Base-by-base conservation (phyloP, 2,329 filamentous ascomycete genomes). In the Xylariaceae sp. region DNA sequence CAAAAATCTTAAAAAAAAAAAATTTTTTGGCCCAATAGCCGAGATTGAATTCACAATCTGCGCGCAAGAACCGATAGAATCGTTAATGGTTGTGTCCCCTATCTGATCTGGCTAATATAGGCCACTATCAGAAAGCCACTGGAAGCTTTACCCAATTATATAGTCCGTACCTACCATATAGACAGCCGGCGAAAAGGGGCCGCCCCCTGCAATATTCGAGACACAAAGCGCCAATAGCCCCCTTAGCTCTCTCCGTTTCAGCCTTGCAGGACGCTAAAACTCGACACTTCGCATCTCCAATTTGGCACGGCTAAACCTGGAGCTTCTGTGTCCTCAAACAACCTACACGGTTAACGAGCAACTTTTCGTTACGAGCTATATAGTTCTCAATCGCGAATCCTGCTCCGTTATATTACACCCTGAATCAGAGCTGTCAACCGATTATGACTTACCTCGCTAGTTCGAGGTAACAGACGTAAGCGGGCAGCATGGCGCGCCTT, bases 381-480 rank as follows among this genome's bases (percentile, higher is more conserved):
- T n/a, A n/a, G n/a, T n/a, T n/a, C n/a, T n/a, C 15, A 40, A 32
- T 35, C 16, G 23, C 7, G 18, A 26, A n/a, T 18, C 18, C 16
- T 26, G 10, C 23, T 43, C 26, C 7, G 21, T 36, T 40, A 8
- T 27, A 18, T 39, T 30, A 26, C n/a, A 24, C 24, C 33, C 24
- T 45, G 32, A 16, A 43, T 39, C 46, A 33, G 18, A 21, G 8
- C 21, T 2, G 18, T 27, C 46, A 32, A 26, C 39, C 4, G 60
- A 65, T 57, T 59, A 68, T 64, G 60, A 53, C 27, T 43, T 7
- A 39, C 44, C 45, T 61, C 60, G 57, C 56, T 47, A 51, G 58
- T 59, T 37, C 55, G 64, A 65, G 64, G 58, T 66, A 57, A 47
- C 30, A 50, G 33, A 49, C 23, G 30, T 36, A 49, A 39, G 47